phyloP scores from a whole-genome alignment of 2,329 filamentous ascomycete species.

The Rutstroemia sp. region DNA sequence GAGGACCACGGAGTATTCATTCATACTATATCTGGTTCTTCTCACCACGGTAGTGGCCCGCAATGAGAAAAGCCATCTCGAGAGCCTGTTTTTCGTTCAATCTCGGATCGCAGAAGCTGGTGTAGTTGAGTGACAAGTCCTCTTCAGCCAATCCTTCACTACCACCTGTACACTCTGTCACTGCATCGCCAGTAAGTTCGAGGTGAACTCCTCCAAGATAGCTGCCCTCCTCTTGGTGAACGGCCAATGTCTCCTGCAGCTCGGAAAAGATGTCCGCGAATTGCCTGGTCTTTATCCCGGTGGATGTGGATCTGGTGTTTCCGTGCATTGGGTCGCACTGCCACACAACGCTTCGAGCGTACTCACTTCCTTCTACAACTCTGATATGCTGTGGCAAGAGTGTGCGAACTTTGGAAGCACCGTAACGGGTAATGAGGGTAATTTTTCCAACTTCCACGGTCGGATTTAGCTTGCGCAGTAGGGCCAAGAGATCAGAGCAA shows the following conservation, averaged over 20 bases:
- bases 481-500: constrained; percentile 62
- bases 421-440: constrained; percentile 93
- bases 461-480: constrained; percentile 85
- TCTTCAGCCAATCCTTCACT: constrained; percentile 82
- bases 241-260: constrained; percentile 71
- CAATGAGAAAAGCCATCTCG: constrained; percentile 88
- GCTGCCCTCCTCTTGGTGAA: constrained; percentile 76
- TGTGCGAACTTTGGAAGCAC: constrained; percentile 64
- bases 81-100: constrained; percentile 97
- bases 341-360: constrained; percentile 68
- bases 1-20: neutral
- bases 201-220: constrained; percentile 92
- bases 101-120: constrained; percentile 89
- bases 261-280: constrained; percentile 89
- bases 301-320: constrained; percentile 59
- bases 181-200: constrained; percentile 89
- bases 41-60: constrained; percentile 49
- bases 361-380: constrained; percentile 75
- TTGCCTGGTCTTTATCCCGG: constrained; percentile 83
- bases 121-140: constrained; percentile 85
- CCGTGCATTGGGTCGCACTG: constrained; percentile 99
- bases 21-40: neutral
- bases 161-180: constrained; percentile 92
- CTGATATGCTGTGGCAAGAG: constrained; percentile 81
- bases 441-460: constrained; percentile 79